Base-by-base conservation (phyloP, 2,329 filamentous ascomycete species). In the Parastagonospora avenae region DNA sequence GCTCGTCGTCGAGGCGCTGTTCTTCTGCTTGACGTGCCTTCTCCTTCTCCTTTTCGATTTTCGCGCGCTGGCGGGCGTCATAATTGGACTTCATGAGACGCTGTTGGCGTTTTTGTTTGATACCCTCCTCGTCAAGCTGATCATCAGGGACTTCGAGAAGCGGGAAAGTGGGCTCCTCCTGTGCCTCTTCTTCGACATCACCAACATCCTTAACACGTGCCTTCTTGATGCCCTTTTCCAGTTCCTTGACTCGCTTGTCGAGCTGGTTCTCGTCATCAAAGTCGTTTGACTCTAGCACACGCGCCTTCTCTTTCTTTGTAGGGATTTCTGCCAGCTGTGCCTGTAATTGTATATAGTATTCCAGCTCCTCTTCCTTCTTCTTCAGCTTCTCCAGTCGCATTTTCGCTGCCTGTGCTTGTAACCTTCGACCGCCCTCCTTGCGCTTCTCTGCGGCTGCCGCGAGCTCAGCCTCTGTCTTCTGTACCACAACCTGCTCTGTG, bases 341-440 rank as follows among this genome's bases (percentile, higher is more conserved):
- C 67, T 95, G 91, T 4, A 99, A 77, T 52, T 91, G 85, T 69
- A 91, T 92, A 79, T 92, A 97, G 74, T 96, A 97, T 62, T 96
- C 92, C 1, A 97, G 78, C 70, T 97, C 92, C 69, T 96, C 87
- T 75, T 99, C 94, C 74, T 99, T 99, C 68, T 90, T 90, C 71
- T 97, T 91, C 40, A 99, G 80, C 68, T 96, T 96, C 59, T 99
- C 94, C 0, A 99, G 79, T 7, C 94, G 88, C 91, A 97, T 96
- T 75, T 96, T 97, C 8, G 93, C 93, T 0, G 94, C 94, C 74
- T 99, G 94, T 66, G 97, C 92, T 73, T 99, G 94, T 24, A 99
- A 72, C 39, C 95, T 83, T 57, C 94, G 83, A 0, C 94, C 94
- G 62, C 91, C 94, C 75, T 99, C 94, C 72, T 95, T 96, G 69